Evolutionary conservation across 2,329 filamentous ascomycete genomes (phyloP).

Genomic region (Aspergillus sp.): DNA sequence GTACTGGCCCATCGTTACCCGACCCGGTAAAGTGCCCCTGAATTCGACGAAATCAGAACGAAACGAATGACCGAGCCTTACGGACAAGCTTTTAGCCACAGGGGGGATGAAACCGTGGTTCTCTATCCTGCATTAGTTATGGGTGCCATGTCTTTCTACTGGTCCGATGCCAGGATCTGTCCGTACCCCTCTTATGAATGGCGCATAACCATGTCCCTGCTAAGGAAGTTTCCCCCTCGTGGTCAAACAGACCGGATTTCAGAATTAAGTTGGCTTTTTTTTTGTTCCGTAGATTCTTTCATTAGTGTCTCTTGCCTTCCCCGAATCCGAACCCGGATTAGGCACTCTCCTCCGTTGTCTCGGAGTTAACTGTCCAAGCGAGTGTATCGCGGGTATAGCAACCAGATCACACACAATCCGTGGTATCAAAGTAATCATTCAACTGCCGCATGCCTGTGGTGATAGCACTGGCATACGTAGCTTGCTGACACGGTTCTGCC

Average conservation of each 20-base stretch:
- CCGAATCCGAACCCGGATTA: not conserved
- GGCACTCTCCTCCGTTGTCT: not conserved
- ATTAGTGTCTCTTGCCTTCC: not conserved
- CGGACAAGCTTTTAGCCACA: conserved; percentile 25
- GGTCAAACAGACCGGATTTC: no score
- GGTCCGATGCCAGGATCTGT: not conserved
- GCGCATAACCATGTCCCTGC: not conserved
- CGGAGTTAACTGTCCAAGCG: not conserved
- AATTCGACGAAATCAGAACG: no score
- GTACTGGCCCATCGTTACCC: conserved; percentile 13
- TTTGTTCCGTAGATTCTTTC: not conserved
- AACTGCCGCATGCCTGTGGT: no score
- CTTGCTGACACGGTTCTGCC: no score
- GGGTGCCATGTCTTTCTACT: not conserved
- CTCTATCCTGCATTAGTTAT: conserved; percentile 16
- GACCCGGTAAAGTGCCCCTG: conserved; percentile 12
- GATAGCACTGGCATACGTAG: no score
- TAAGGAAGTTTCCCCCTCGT: no score
- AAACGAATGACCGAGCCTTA: conserved; percentile 10
- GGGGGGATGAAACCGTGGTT: conserved; percentile 14
- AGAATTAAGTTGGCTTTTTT: not conserved
- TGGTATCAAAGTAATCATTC: not conserved
- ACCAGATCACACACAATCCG: not conserved
- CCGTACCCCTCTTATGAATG: not conserved
- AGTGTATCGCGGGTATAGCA: no score